Percentiles rank a stretch among this genome's conserved stretches.
Evolutionary conservation across 495 filamentous ascomycete species (phyloP).

Genomic region (Ascodesmis nigricans): DNA sequence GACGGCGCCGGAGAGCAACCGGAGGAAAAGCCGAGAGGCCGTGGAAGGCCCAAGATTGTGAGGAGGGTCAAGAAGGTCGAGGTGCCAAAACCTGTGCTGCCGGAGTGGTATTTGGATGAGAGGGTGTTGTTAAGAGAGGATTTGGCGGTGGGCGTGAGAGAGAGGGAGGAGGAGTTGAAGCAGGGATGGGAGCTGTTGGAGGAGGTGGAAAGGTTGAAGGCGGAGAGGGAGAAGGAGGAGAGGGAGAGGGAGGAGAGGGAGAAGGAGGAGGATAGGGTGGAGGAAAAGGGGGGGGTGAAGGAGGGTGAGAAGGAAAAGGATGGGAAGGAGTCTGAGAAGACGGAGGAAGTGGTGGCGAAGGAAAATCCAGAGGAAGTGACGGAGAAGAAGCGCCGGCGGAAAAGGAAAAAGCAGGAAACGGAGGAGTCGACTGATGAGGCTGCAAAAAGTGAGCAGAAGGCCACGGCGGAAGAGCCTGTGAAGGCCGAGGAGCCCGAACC

Average conservation of each 20-base stretch:
- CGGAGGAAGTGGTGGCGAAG: no score
- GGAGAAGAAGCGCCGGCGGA: not conserved
- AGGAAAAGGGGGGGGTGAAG: not conserved
- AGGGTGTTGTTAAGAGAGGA: constrained; percentile 17
- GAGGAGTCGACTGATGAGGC: not conserved
- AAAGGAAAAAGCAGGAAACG: constrained; percentile 1
- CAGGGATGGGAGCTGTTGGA: no score
- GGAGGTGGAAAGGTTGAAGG: not conserved
- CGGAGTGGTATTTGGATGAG: constrained; percentile 18
- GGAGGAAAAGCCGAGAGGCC: constrained; percentile 11
- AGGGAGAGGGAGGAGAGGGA: not conserved
- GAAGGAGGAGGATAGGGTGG: no score
- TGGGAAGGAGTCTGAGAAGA: no score
- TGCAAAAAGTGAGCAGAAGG: not conserved
- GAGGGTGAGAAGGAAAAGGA: not conserved
- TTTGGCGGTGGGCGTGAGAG: constrained; percentile 3
- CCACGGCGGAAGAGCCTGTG: not conserved
- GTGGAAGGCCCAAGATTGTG: constrained; percentile 9
- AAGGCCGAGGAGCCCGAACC: not conserved
- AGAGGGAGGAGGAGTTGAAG: constrained; percentile 7
- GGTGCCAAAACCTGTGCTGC: constrained; percentile 12
- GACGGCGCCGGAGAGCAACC: constrained; percentile 9
- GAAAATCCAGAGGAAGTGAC: not conserved
- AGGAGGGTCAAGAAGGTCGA: constrained; percentile 2
- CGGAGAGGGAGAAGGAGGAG: not conserved